Evolutionary conservation across 192 early-diverging fungal genomes (phyloP).

Genomic region (Spinellus fusiger): DNA sequence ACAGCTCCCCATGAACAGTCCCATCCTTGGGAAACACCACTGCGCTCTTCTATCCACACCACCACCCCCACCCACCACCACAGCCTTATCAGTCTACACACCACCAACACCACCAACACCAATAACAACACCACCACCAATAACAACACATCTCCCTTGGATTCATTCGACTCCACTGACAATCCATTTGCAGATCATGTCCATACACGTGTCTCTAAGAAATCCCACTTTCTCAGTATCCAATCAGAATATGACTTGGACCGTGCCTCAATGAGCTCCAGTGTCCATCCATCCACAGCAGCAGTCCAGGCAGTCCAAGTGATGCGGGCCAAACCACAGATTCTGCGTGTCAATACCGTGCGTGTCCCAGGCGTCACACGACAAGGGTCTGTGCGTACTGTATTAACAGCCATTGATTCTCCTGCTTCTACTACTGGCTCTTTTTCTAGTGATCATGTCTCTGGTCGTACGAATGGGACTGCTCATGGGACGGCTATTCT

Average conservation of each 20-base stretch:
- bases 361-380: constrained; percentile 10
- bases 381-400: constrained; percentile 15
- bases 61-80: not conserved
- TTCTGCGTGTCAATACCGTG: constrained; percentile 32
- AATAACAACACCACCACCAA: not conserved
- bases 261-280: constrained; percentile 5
- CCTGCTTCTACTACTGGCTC: not conserved
- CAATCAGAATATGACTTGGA: constrained; percentile 6
- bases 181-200: constrained; percentile 25
- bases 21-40: not conserved
- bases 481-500: too few species aligned
- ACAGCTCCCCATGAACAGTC: not conserved
- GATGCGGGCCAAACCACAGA: constrained; percentile 28
- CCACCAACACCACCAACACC: constrained; percentile 3
- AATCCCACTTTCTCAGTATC: constrained; percentile 1
- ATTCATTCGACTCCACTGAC: not conserved
- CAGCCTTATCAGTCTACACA: not conserved
- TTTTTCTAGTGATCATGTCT: not conserved
- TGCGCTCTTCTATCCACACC: constrained; percentile 4
- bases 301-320: constrained; percentile 24
- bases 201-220: not conserved
- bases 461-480: too few species aligned
- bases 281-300: constrained; percentile 1
- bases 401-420: constrained; percentile 7
- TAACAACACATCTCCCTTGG: not conserved